Conservation (phyloP, 768 basidiomycete genomes). For the Collybia nuda region DNA sequence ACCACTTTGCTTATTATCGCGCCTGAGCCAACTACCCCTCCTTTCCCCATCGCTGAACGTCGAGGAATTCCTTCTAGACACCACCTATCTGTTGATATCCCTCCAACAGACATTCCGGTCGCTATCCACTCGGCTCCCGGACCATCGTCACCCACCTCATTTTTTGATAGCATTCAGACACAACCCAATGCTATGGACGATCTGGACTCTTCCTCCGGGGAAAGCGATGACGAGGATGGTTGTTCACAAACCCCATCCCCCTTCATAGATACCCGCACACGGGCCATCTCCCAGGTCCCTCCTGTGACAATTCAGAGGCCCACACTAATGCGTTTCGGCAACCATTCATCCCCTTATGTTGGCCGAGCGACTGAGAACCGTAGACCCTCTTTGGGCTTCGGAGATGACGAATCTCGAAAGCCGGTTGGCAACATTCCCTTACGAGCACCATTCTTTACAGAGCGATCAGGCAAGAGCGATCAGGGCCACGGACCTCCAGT, state of each 20-base stretch:
- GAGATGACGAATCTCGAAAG: conserved; percentile 35
- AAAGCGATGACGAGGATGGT: conserved; percentile 33
- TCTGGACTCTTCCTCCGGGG: conserved; percentile 60
- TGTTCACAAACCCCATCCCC: conserved; percentile 14
- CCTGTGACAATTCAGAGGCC: conserved; percentile 28
- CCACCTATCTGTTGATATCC: conserved; percentile 44
- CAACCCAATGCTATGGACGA: conserved; percentile 76
- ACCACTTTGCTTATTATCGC: conserved; percentile 35
- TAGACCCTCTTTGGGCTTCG: conserved; percentile 28
- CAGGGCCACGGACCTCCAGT: conserved; percentile 32
- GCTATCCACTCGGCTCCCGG: conserved; percentile 61
- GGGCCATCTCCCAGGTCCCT: conserved; percentile 33
- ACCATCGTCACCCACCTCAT: conserved; percentile 64
- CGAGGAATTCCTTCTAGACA: conserved; percentile 21
- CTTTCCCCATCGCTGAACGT: conserved; percentile 34
- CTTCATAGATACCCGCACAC: conserved; percentile 33
- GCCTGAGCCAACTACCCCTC: conserved; percentile 44
- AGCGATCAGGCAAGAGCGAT: conserved; percentile 39
- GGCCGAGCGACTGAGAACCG: conserved; percentile 35
- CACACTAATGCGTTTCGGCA: conserved; percentile 62
- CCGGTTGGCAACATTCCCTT: conserved; percentile 55
- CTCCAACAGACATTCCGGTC: conserved; percentile 39
- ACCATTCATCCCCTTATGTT: conserved; percentile 69
- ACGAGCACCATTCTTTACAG: conserved; percentile 45
- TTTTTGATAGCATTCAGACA: conserved; percentile 74